Evolutionary conservation across 2,329 filamentous ascomycete species (phyloP), one percentile per base, ranked within the genome.

Genomic region (Xylariaceae sp.): DNA sequence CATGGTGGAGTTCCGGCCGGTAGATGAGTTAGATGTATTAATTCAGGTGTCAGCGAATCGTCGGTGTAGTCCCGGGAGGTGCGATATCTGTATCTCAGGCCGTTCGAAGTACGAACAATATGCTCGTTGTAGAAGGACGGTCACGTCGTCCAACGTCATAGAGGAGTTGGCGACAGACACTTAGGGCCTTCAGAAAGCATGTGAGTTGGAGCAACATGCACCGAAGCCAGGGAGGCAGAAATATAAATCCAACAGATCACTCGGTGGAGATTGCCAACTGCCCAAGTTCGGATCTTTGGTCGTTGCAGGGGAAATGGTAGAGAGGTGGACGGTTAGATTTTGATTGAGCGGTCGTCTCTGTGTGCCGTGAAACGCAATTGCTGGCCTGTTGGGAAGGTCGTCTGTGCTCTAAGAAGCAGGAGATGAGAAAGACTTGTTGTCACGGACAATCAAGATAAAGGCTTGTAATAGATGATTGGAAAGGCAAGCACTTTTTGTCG

Each of bases 1-100:
- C 57, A 59, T 61, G 44, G 50, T 56, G 51, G 52, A 40, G 50
- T 49, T 49, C 53, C 50, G 53, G 46, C 50, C 44, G 49, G 46
- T 44, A 48, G 36, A 37, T 36, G 50, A n/a, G 42, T 49, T 29
- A 15, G 26, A 30, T 34, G 18, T 30, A 23, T 36, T 17, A 31
- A 35, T 31, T 40, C 31, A 24, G 7, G 24, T 16, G 17, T 17
- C 23, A n/a, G 12, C 21, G 13, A 32, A n/a, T 16, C 16, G 34
- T 28, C 23, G 31, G 23, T 11, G 32, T n/a, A 5, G 36, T 40
- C 32, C 37, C 11, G 23, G 36, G 19, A 13, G 33, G 28, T 36
- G 41, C 21, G n/a, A n/a, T n/a, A n/a, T 36, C 34, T 16, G 44
- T 21, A 31, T 41, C 44, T 43, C 47, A 50, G 36, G 46, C 40